Evolutionary conservation across 139 green algal genomes (phyloP).

Genomic region (Penium margaritaceum): DNA sequence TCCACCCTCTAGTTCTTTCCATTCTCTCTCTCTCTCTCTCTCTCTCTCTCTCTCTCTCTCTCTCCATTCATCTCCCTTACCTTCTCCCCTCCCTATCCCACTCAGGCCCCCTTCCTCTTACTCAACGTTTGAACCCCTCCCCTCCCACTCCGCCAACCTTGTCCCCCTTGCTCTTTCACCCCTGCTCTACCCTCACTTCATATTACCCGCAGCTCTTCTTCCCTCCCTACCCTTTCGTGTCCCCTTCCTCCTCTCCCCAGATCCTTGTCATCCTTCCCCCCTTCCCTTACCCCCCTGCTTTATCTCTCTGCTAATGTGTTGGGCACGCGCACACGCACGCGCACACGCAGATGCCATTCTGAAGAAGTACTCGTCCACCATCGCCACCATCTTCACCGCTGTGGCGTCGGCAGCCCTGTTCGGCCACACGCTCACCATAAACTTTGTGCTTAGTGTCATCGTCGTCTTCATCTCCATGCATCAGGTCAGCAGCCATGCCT

Average conservation of each 20-base stretch:
- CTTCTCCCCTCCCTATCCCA: no score
- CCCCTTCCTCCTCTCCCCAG: neutral
- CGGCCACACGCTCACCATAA: conserved; percentile 78
- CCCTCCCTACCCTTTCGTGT: neutral
- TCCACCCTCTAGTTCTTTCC: neutral
- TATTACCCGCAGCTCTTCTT: no score
- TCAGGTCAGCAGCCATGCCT: conserved; percentile 54
- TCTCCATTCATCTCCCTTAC: no score
- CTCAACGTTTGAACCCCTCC: no score
- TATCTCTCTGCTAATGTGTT: no score
- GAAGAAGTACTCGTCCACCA: conserved; percentile 90
- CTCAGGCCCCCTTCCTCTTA: no score
- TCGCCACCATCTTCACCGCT: conserved; percentile 90
- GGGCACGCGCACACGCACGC: no score
- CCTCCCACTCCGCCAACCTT: no score
- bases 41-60: neutral
- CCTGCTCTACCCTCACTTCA: no score
- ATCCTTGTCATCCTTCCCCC: no score
- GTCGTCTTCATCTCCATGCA: conserved; percentile 98
- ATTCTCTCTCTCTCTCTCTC: neutral
- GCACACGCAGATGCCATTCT: conserved; percentile 86
- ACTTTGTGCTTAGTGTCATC: conserved; percentile 85
- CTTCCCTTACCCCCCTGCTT: no score
- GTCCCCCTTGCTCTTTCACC: no score
- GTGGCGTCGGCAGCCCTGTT: conserved; percentile 82